Base-by-base conservation (phyloP, 371 early-diverging fungal genomes). In the Rhizopus stolonifer region DNA sequence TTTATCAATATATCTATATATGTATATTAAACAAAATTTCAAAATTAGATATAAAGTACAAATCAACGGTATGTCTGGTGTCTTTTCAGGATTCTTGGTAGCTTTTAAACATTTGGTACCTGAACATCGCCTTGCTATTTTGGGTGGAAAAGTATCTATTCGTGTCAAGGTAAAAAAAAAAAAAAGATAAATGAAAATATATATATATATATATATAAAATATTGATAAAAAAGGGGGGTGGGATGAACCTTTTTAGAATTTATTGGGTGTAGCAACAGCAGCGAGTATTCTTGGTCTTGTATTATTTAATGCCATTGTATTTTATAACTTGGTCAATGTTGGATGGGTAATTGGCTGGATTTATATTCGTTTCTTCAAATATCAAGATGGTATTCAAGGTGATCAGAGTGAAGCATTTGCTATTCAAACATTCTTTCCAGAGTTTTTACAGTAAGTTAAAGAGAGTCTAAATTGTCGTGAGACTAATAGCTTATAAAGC, bases 381-480 rank as follows among this genome's bases (percentile, higher is more conserved):
- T 60, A 77, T 24, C 86, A 89, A 54, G 90, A 89, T 66, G 91
- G 90, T 26, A 78, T 88, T 26, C 74, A 77, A 45, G 94, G 94
- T 11, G 93, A 91, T 64, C 81, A 88, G 36, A 84, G 86, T 56
- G 93, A 91, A 52, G 79, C 90, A 1, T 93, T 93, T 79, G 83
- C 86, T 1, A 79, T 93, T 44, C 82, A 83, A 2, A 83, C 86
- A 22, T 93, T 93, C 52, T 91, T 90, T 61, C 94, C 94, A 4
- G 88, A 89, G 34, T 67, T 83, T 26, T 59, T 88, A 29, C 89
- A 89, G 89, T 83, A 72, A 70, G 74, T 68, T 17, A 1, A 36
- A 14, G 11, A 1, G 31, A 18, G 8, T 42, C 8, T 1, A 21
- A 7, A 17, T 21, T 10, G 22, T 1, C 19, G 19, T 10, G 8